These are phyloP conservation scores for Alisma plantagoaquatica DNA, from an alignment of 106 monocot genomes.

Conservation along the genomic window DNA sequence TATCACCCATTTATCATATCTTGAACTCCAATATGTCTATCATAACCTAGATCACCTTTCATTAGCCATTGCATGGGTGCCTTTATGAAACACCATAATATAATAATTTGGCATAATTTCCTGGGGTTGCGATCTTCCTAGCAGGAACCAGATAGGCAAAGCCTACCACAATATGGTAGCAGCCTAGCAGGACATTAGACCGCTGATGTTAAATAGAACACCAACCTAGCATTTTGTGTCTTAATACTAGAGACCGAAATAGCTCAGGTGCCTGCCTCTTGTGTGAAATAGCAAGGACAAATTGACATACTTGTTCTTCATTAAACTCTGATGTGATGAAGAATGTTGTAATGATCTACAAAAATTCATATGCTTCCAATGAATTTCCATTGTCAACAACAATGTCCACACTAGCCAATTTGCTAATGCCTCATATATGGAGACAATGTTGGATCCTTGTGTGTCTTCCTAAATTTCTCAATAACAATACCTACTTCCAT, in stretches of 20 bases:
- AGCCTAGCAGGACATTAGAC: too few relatives aligned
- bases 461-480: too few relatives aligned
- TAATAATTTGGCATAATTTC: too few relatives aligned
- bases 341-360: conserved; percentile 67
- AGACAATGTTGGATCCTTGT: too few relatives aligned
- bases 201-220: too few relatives aligned
- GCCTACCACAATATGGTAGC: too few relatives aligned
- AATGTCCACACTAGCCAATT: conserved; percentile 37
- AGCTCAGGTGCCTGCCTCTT: conserved; percentile 52
- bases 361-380: conserved; percentile 61
- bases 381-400: conserved; percentile 48
- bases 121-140: too few relatives aligned
- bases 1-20: not conserved
- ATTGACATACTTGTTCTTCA: conserved; percentile 64
- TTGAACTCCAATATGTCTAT: not conserved
- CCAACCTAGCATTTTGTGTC: conserved; percentile 70
- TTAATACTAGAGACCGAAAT: conserved; percentile 53
- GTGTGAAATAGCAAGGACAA: conserved; percentile 50
- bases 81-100: too few relatives aligned
- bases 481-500: too few relatives aligned
- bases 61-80: not conserved
- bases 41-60: not conserved
- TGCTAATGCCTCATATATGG: too few relatives aligned
- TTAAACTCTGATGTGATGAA: conserved; percentile 41
- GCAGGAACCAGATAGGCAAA: too few relatives aligned